Evolutionary conservation across 2,329 filamentous ascomycete genomes (phyloP), one percentile per base, ranked within the genome.

Genomic region (Pyrenophora graminea): DNA sequence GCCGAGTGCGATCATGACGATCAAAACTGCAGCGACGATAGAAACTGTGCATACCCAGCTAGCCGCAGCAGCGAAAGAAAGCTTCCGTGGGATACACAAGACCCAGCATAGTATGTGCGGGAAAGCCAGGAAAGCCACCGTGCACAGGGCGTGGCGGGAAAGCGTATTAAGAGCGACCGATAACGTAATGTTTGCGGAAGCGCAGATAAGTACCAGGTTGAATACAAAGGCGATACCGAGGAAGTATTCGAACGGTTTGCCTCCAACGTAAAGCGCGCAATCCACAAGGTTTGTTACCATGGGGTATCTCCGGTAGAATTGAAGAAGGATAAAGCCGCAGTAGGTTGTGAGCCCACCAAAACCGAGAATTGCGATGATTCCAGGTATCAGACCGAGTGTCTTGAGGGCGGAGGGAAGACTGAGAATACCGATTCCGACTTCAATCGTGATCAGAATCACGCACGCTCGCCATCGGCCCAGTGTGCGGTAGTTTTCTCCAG

Each of bases 1-100:
- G 1, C 85, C 86, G 2, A 87, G 82, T 2, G 80, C 84, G 59
- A 88, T 80, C 77, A 90, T 88, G 56, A 85, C 85, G 63, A 89
- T 81, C 45, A 85, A 75, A 37, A 89, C 85, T 13, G 86, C 85
- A 3, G 79, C 65, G 17, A 85, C 67, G 55, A 89, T 88, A 45
- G 84, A 87, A 23, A 80, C 77, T 56, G 66, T 67, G 47, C 63
- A 81, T 73, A 88, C 34, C 78, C 77, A 59, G 83, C 77, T 8
- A 84, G 87, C 62, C 83, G 77, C 72, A 78, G 85, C 39, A 79
- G 83, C 44, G 82, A 82, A 56, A 79, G 82, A 80, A 32, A 88
- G 71, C 1, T 86, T 88, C 8, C 86, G 74, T 2, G 85, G 85
- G 1, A 87, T 60, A 44, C 83, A 84, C 9, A 83, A 78, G 19